A percentile compares a stretch with the other conserved stretches of the same genome.
phyloP scores from a whole-genome alignment of 2,329 filamentous ascomycete genomes.

The Epichloe glyceriae region DNA sequence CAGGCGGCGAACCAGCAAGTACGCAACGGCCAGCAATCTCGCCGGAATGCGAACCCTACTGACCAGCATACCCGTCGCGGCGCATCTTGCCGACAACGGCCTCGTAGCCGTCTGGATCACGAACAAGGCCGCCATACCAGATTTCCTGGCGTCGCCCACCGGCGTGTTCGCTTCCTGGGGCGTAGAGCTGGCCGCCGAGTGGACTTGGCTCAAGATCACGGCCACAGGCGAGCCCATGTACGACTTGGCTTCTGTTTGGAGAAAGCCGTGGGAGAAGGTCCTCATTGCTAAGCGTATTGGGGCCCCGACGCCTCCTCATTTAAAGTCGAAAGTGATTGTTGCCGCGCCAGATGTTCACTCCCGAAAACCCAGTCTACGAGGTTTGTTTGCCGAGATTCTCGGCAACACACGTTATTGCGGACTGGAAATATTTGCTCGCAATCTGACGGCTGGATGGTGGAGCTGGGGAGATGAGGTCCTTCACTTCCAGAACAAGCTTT shows the following conservation, averaged over 20 bases:
- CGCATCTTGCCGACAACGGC: constrained; percentile 38
- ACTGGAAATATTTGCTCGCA: constrained; percentile 67
- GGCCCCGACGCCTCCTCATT: constrained; percentile 11
- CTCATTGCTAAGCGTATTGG: constrained; percentile 42
- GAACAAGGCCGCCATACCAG: constrained; percentile 49
- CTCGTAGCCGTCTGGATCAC: constrained; percentile 67
- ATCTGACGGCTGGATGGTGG: constrained; percentile 65
- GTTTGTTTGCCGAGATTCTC: constrained; percentile 44
- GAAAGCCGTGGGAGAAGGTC: constrained; percentile 66
- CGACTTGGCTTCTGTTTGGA: constrained; percentile 45
- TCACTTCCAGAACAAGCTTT: constrained; percentile 48
- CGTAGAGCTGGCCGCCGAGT: constrained; percentile 52
- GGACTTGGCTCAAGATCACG: constrained; percentile 70
- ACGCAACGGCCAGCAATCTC: constrained; percentile 32
- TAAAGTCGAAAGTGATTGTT: constrained; percentile 43
- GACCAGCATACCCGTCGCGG: constrained; percentile 40
- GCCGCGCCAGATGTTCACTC: constrained; percentile 67
- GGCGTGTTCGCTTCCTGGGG: constrained; percentile 57
- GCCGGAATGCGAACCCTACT: constrained; percentile 37
- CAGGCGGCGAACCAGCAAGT: constrained; percentile 40
- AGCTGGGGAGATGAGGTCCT: constrained; percentile 65
- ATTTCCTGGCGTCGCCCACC: constrained; percentile 35
- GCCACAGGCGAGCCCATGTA: constrained; percentile 50
- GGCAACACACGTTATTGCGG: constrained; percentile 34
- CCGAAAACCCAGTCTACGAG: constrained; percentile 59